phyloP scores from a whole-genome alignment of 352 stramenopile species.

The Thraustochytrium sp. region DNA sequence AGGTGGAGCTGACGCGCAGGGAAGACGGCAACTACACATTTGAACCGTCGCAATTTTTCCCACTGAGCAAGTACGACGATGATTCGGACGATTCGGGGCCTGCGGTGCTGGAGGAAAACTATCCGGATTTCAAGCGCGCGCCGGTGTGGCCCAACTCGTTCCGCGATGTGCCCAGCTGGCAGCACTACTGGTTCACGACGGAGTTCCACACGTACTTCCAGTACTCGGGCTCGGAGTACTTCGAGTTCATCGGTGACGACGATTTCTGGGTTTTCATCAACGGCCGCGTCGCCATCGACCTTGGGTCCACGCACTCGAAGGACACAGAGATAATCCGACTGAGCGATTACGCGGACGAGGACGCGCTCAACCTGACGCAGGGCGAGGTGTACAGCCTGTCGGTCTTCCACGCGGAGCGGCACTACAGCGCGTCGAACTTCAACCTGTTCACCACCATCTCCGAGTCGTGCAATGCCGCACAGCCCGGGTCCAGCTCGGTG shows the following conservation, averaged over 20 bases:
- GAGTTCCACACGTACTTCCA: constrained; percentile 45
- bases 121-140: not conserved
- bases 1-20: not conserved
- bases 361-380: not conserved
- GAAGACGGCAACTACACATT: not conserved
- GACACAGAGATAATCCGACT: not conserved
- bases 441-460: constrained; percentile 23
- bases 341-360: not conserved
- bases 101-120: not conserved
- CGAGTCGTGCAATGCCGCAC: not conserved
- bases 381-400: constrained; percentile 35
- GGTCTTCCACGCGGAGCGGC: constrained; percentile 43
- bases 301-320: not conserved
- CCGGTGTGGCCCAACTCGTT: not conserved
- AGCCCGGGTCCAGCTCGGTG: too few relatives aligned
- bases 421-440: constrained; percentile 23
- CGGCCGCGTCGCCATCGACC: constrained; percentile 17
- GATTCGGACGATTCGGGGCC: too few relatives aligned
- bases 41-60: not conserved
- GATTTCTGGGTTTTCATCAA: constrained; percentile 45
- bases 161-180: constrained; percentile 11
- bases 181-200: constrained; percentile 43
- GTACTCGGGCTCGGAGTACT: not conserved
- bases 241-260: constrained; percentile 32
- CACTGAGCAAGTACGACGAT: not conserved